These are phyloP conservation scores for Passiflora organensis DNA, from an alignment of 345 rosid genomes.

Conservation along the genomic window DNA sequence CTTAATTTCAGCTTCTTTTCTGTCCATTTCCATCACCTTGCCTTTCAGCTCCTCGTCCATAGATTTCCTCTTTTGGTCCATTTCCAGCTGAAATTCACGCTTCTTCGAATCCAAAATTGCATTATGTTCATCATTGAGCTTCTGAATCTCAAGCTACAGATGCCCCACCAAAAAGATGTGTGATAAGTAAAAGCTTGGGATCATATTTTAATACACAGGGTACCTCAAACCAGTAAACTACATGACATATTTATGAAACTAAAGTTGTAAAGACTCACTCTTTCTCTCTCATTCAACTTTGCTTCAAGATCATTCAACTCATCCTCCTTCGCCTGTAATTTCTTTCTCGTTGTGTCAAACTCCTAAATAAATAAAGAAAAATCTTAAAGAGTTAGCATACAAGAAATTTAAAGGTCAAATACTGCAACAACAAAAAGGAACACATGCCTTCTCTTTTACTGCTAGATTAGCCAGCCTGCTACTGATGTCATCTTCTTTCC, in stretches of 20 bases:
- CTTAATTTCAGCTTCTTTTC: constrained; percentile 74
- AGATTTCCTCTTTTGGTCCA: constrained; percentile 70
- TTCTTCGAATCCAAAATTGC: constrained; percentile 57
- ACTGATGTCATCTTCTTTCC: constrained; percentile 65
- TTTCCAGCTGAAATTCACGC: constrained; percentile 70
- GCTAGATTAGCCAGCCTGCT: constrained; percentile 52
- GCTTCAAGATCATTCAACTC: constrained; percentile 61
- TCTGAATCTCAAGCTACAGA: constrained; percentile 69
- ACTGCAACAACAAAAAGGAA: constrained; percentile 3
- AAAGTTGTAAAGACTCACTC: constrained; percentile 35
- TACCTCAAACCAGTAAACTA: not conserved
- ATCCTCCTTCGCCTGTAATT: constrained; percentile 55
- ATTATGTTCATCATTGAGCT: constrained; percentile 72
- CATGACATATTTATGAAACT: not conserved
- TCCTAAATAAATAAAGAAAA: constrained; percentile 40
- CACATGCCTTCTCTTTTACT: constrained; percentile 61
- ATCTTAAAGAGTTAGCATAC: not conserved
- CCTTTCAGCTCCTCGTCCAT: constrained; percentile 62
- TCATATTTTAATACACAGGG: not conserved
- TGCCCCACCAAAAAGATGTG: constrained; percentile 1
- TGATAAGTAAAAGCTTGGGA: not conserved
- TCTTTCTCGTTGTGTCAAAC: constrained; percentile 46
- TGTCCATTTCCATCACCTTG: constrained; percentile 65
- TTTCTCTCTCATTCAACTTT: constrained; percentile 75
- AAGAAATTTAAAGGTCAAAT: not conserved